Evolutionary conservation across 2,329 filamentous ascomycete species (phyloP), one percentile per base, ranked within the genome.

Genomic region (Colletotrichum chrysophilum): DNA sequence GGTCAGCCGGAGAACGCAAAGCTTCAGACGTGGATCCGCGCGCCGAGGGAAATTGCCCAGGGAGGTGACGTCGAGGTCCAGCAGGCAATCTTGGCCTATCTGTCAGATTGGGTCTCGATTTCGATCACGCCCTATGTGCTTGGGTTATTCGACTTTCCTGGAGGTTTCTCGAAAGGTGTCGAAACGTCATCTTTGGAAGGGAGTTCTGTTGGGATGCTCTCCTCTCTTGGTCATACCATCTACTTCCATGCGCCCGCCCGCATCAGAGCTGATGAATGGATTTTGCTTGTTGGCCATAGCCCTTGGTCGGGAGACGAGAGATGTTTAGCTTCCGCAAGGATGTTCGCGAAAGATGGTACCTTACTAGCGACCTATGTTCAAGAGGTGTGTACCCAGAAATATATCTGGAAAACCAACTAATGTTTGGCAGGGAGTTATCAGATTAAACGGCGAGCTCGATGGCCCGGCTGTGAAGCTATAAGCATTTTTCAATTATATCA

Each of bases 381-480:
- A 52, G 43, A 52, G 43, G 43, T 52, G 2, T 21, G 43, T 21
- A 10, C 43, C 43, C 3, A 21, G 21, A 21, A 21, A 2, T 1
- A 7, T 0, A 0, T 21, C 10, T 52, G n/a, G n/a, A 24, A 52
- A 13, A 52, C 4, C 12, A 52, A 21, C 43, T 52, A 52, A 52
- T 21, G 2, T 4, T 12, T 13, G 9, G 2, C 18, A 52, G 43
- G 43, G 43, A 21, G 43, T 52, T 0, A 52, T 52, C 43, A 52
- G 43, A 52, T 52, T 52, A 7, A 52, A 24, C 2, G 4, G n/a
- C n/a, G 6, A 52, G 3, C 5, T 7, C 1, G 0, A 4, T 13
- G 2, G 43, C 10, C n/a, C 43, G 2, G 43, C 0, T 0, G 10
- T 52, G 0, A 52, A 52, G 4, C 5, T 52, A 7, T 52, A 48